A percentile compares a stretch with the other conserved stretches of the same genome.
phyloP scores from a whole-genome alignment of 768 basidiomycete genomes.

The Mycena filopes region DNA sequence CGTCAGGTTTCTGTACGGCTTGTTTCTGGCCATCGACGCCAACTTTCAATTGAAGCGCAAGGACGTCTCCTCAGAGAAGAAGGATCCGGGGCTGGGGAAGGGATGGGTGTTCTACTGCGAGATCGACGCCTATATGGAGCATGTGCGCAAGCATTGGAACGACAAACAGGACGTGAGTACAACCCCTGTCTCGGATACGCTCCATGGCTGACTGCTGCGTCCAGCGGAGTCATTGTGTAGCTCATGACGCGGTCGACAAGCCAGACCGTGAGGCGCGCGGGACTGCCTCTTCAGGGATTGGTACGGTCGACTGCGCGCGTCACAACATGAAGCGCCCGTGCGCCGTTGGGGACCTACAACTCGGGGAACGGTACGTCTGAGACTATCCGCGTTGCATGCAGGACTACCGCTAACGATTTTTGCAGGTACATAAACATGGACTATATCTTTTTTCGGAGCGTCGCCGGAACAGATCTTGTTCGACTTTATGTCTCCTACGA shows the following conservation, averaged over 20 bases:
- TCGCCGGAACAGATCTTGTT: slow-evolving; percentile 14
- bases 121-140: slow-evolving; percentile 16
- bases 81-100: slow-evolving; percentile 29
- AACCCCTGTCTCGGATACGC: neutral
- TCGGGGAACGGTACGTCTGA: slow-evolving; percentile 32
- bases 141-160: slow-evolving; percentile 19
- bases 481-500: slow-evolving; percentile 36
- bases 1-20: slow-evolving; percentile 31
- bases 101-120: slow-evolving; percentile 33
- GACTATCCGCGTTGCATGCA: neutral
- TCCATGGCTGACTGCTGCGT: neutral
- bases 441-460: slow-evolving; percentile 38
- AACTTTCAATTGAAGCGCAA: slow-evolving; percentile 38
- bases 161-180: slow-evolving; percentile 5
- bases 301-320: slow-evolving; percentile 20
- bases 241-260: slow-evolving; percentile 14
- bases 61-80: slow-evolving; percentile 30
- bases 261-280: neutral
- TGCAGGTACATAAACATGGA: slow-evolving; percentile 39
- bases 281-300: slow-evolving; percentile 24
- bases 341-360: slow-evolving; percentile 36
- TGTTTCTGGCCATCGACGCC: slow-evolving; percentile 37
- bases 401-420: too few species aligned
- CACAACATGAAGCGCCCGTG: slow-evolving; percentile 21
- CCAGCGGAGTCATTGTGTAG: slow-evolving; percentile 30